Conservation (phyloP, 108 stramenopile species). For the Skeletonema grethae region DNA sequence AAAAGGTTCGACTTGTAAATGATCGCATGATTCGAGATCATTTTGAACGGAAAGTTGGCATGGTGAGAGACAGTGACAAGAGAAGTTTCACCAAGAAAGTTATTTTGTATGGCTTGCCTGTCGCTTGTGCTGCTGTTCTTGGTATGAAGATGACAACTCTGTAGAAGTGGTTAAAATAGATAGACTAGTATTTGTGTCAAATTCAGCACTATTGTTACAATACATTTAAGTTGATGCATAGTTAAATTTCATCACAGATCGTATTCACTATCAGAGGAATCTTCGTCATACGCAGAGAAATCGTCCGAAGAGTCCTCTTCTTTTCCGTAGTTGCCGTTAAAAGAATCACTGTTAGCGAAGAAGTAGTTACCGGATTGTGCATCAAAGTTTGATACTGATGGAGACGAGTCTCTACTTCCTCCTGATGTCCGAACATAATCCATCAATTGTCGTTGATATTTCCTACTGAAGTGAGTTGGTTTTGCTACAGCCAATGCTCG, state of each 20-base stretch:
- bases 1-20: conserved; percentile 15
- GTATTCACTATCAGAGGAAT: conserved; percentile 32
- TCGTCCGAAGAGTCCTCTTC: conserved; percentile 19
- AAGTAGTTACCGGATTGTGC: background rate
- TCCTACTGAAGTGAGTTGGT: conserved; percentile 57
- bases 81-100: background rate
- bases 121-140: background rate
- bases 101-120: too few relatives aligned
- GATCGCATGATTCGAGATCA: conserved; percentile 33
- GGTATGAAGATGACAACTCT: background rate
- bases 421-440: conserved; percentile 37
- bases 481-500: conserved; percentile 42
- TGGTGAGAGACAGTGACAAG: conserved; percentile 19
- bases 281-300: conserved; percentile 15
- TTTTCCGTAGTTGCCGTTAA: conserved; percentile 8
- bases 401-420: conserved; percentile 11
- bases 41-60: conserved; percentile 43
- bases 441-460: conserved; percentile 38
- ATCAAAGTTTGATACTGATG: conserved; percentile 4
- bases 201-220: background rate
- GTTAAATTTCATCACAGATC: conserved; percentile 4
- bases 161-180: background rate
- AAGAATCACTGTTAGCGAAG: conserved; percentile 9
- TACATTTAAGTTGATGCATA: background rate
- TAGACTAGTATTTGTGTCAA: too few relatives aligned